phyloP scores from a whole-genome alignment of 106 monocot genomes.

The Dendrobium chrysotoxum region DNA sequence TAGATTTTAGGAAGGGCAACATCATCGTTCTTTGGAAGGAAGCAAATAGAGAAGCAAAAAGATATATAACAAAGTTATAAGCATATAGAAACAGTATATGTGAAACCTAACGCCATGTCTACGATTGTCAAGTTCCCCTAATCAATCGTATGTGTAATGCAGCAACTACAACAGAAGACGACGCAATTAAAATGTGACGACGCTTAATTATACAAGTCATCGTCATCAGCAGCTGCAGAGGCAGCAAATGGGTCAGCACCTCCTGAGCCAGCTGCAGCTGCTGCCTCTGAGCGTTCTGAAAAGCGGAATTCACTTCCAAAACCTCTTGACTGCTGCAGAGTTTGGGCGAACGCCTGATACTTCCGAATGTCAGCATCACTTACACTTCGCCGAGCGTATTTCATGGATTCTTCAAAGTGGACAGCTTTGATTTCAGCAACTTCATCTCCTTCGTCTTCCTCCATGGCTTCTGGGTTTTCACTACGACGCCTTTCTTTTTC shows the following conservation, averaged over 20 bases:
- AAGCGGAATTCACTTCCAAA: slow-evolving; percentile 76
- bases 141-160: no score
- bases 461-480: slow-evolving; percentile 69
- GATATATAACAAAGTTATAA: no score
- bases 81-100: no score
- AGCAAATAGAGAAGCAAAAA: no score
- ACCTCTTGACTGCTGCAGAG: slow-evolving; percentile 70
- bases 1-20: no score
- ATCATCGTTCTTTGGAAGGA: no score
- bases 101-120: no score
- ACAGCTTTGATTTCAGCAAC: slow-evolving; percentile 63
- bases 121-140: no score
- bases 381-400: slow-evolving; percentile 64
- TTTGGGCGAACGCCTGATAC: slow-evolving; percentile 77
- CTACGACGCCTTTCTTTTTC: slow-evolving; percentile 48
- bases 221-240: slow-evolving; percentile 42
- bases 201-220: slow-evolving; percentile 52
- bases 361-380: slow-evolving; percentile 75
- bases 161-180: not conserved
- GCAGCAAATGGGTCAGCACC: slow-evolving; percentile 45
- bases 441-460: slow-evolving; percentile 59
- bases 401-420: slow-evolving; percentile 82
- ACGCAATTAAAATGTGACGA: not conserved
- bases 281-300: slow-evolving; percentile 44
- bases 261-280: slow-evolving; percentile 14